Percentiles rank a stretch among this genome's conserved stretches.
These are phyloP conservation scores for Geranium rotundifolium DNA, from an alignment of 345 rosid species.

Conservation along the genomic window DNA sequence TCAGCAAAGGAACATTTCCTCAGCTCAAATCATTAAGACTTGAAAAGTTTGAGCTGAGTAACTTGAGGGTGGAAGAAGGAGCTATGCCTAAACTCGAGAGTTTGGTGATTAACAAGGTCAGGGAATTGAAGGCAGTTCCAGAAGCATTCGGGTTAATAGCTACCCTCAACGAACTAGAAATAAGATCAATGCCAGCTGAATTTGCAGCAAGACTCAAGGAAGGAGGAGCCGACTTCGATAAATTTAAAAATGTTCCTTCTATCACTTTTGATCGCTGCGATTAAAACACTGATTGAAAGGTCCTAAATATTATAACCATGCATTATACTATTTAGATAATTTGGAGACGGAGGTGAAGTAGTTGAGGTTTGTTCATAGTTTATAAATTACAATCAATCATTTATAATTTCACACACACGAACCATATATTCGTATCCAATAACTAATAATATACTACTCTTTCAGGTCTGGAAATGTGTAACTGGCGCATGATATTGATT, in stretches of 20 bases:
- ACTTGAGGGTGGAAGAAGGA: conserved; percentile 24
- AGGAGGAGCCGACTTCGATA: conserved; percentile 2
- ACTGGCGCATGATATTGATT: too few species aligned
- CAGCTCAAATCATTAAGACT: conserved; percentile 18
- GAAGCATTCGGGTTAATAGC: conserved; percentile 6
- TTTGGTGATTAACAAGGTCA: conserved; percentile 14
- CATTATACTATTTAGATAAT: too few species aligned
- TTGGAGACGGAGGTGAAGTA: too few species aligned
- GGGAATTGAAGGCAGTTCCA: conserved; percentile 9
- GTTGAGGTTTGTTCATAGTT: too few species aligned
- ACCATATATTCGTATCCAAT: too few species aligned
- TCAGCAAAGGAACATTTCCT: conserved; percentile 17
- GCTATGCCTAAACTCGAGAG: conserved; percentile 28
- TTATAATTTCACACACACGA: too few species aligned
- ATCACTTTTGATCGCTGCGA: too few species aligned
- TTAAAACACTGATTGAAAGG: too few species aligned
- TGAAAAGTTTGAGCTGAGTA: conserved; percentile 17
- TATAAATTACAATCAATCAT: too few species aligned
- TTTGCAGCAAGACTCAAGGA: conserved; percentile 13
- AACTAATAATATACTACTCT: too few species aligned
- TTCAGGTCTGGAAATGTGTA: too few species aligned
- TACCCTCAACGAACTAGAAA: not conserved
- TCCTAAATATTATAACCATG: too few species aligned
- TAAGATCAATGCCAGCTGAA: conserved; percentile 1
- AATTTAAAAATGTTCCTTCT: not conserved